Base-by-base conservation (phyloP, 169 alveolate genomes). In the Plasmodium vinckei region DNA sequence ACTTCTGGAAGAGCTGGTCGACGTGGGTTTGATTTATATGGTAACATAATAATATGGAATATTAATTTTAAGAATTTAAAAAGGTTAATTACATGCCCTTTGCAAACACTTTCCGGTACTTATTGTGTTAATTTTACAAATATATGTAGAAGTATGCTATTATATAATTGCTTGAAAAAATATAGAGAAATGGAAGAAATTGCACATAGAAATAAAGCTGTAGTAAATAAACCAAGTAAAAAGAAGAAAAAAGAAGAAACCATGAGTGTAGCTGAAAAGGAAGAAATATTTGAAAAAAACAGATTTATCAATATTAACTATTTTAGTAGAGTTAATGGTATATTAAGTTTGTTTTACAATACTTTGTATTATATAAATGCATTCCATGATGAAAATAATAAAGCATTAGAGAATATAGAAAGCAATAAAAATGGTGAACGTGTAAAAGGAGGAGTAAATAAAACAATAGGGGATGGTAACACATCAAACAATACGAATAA, bases 1-100 rank as follows among this genome's bases (percentile, higher is more conserved):
- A 95, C 96, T 91, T 93, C 96, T 17, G 99, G 99, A 23, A 96
- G 99, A 19, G 97, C 98, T 1, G 98, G 98, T 6, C 86, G 99
- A 57, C 95, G 99, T 64, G 98, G 99, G 21, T 97, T 94, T 88
- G 99, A 97, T 91, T 87, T 96, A 49, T 94, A 94, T 72, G 99
- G 99, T 6, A 94, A 96, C 68, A 96, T 97, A 46, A 82, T 97
- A 23, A 96, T 97, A 92, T 95, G 97, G 97, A 96, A 94, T 47
- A 89, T 95, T 49, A 96, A 98, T 27, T 94, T 92, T 70, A 94
- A 94, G 65, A 94, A 95, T 69, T 89, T 95, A 15, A 93, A 91
- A 67, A 82, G 94, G 61, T 87, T 96, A 57, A 87, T 95, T 59
- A 89, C 93, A 9, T 92, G 97, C 1, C 94, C 94, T 70, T 87